These are phyloP conservation scores for Pleurotus tuoliensis DNA, from an alignment of 768 basidiomycete species.

Conservation along the genomic window DNA sequence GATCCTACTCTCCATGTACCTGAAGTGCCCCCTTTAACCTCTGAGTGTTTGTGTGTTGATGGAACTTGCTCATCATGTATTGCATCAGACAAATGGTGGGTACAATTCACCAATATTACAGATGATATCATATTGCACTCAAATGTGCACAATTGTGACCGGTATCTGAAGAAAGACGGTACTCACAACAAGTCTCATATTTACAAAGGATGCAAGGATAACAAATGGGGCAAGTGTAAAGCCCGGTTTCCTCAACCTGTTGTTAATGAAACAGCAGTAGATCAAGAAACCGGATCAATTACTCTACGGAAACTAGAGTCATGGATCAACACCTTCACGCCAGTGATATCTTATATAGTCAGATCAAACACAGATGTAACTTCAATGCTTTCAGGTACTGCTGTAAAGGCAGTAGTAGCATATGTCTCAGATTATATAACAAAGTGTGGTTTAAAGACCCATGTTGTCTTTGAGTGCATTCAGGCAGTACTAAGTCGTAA, in stretches of 20 bases:
- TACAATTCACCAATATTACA: not conserved
- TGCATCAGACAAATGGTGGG: not conserved
- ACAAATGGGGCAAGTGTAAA: slow-evolving; percentile 26
- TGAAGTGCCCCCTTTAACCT: not conserved
- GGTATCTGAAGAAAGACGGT: not conserved
- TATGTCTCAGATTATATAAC: slow-evolving; percentile 32
- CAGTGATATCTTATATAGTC: slow-evolving; percentile 12
- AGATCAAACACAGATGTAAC: slow-evolving; percentile 33
- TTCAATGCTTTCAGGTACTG: slow-evolving; percentile 29
- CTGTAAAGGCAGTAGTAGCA: slow-evolving; percentile 21
- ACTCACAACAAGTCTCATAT: not conserved
- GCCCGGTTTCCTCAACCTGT: slow-evolving; percentile 27
- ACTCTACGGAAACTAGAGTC: not conserved
- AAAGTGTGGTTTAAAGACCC: not conserved
- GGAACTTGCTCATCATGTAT: not conserved
- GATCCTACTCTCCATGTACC: not conserved
- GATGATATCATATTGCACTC: slow-evolving; percentile 1
- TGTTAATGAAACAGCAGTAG: not conserved
- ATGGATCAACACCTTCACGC: slow-evolving; percentile 6
- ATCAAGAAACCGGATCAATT: not conserved
- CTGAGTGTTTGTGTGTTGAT: not conserved
- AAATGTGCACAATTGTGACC: slow-evolving; percentile 2
- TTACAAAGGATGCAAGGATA: slow-evolving; percentile 20
- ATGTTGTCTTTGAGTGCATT: not conserved
- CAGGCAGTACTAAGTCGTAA: slow-evolving; percentile 20